These are phyloP conservation scores for Trametes cingulata DNA, from an alignment of 768 basidiomycete species.

Conservation along the genomic window DNA sequence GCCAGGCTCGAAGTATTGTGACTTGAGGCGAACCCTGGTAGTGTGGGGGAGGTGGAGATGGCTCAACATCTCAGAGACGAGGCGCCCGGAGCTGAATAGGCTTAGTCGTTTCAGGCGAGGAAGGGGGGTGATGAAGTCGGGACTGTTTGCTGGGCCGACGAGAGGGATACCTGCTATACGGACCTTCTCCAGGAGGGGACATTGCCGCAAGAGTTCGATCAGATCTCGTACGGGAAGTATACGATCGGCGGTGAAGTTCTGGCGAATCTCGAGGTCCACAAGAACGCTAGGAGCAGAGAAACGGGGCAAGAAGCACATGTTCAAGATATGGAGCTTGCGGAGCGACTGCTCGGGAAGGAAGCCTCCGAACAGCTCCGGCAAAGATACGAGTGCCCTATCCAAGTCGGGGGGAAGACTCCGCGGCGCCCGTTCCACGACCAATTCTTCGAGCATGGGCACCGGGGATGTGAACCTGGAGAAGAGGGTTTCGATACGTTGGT, in stretches of 20 bases:
- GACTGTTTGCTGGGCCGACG: not conserved
- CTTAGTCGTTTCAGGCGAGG: not conserved
- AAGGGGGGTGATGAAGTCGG: not conserved
- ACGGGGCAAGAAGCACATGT: not conserved
- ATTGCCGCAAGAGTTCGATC: not conserved
- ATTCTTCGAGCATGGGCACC: not conserved
- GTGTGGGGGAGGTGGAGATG: not conserved
- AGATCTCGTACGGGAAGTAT: not conserved
- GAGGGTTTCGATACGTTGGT: not conserved
- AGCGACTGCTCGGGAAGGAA: not conserved
- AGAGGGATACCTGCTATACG: not conserved
- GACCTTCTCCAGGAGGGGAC: not conserved
- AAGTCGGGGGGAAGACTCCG: not conserved
- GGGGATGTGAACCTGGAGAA: not conserved
- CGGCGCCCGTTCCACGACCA: not conserved
- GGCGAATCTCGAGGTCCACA: not conserved
- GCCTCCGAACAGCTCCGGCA: not conserved
- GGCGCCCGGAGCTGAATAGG: not conserved
- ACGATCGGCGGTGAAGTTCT: not conserved
- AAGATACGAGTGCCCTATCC: not conserved
- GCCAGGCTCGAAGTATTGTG: not conserved
- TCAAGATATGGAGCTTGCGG: not conserved
- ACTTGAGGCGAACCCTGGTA: not conserved
- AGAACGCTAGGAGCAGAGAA: not conserved
- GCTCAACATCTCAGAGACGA: not conserved